phyloP scores from a whole-genome alignment of 495 filamentous ascomycete genomes.

The Cercophora newfieldiana region DNA sequence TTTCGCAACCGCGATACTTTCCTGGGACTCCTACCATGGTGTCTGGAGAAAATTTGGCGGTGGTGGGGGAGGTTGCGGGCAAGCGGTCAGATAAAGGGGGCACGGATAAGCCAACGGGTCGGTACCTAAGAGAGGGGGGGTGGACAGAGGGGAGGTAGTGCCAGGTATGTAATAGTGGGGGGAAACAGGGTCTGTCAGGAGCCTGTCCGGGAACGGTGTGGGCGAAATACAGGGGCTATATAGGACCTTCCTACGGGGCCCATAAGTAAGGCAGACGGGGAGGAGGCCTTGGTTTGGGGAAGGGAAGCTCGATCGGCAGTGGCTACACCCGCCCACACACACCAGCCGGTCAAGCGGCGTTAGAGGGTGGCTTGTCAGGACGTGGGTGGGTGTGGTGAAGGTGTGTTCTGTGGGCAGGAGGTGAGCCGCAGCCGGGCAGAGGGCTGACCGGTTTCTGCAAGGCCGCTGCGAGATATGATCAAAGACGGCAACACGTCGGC shows the following conservation, averaged over 20 bases:
- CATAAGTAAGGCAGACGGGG: background rate
- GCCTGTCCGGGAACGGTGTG: background rate
- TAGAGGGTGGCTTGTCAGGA: background rate
- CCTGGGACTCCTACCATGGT: conserved; percentile 14
- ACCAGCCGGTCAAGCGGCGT: background rate
- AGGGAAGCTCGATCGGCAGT: background rate
- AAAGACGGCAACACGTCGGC: conserved; percentile 7
- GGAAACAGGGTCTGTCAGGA: background rate
- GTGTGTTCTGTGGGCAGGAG: background rate
- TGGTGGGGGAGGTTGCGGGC: background rate
- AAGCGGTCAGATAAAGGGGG: conserved; percentile 1
- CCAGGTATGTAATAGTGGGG: background rate
- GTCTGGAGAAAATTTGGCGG: background rate
- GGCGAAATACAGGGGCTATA: conserved; percentile 6
- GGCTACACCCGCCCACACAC: background rate
- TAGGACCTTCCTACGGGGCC: background rate
- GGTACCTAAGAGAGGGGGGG: background rate
- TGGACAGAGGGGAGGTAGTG: background rate
- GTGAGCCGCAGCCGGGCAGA: background rate
- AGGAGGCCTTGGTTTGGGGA: conserved; percentile 2
- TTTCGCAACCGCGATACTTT: conserved; percentile 15
- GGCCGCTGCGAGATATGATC: conserved; percentile 12
- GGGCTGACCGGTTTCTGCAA: background rate
- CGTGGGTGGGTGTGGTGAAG: background rate
- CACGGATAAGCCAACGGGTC: background rate